These are phyloP conservation scores for Lasiodiplodia hormozganensis DNA, from an alignment of 2,329 filamentous ascomycete species.

Conservation along the genomic window DNA sequence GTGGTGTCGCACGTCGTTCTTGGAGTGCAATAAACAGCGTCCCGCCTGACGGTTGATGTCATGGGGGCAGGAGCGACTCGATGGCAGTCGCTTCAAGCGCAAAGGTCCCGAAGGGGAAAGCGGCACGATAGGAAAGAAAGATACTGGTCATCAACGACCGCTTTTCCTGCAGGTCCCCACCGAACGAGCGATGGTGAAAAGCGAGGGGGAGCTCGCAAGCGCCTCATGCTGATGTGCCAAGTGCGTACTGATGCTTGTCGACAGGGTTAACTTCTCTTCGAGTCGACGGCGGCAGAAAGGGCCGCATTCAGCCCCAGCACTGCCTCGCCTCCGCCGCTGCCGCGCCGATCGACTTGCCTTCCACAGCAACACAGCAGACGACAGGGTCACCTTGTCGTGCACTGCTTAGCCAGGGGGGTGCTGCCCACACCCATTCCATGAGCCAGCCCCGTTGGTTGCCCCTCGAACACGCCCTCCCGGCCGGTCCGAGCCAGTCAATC, in stretches of 20 bases:
- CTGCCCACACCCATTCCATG: neutral
- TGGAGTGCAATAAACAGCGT: neutral
- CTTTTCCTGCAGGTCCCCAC: neutral
- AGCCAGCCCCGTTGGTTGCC: neutral
- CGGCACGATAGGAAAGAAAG: neutral
- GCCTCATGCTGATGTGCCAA: too few species aligned
- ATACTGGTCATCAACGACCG: neutral
- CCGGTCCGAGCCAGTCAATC: neutral
- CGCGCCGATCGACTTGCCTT: neutral
- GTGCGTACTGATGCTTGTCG: neutral
- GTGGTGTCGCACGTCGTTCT: neutral
- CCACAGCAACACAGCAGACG: conserved; percentile 2
- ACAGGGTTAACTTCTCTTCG: neutral
- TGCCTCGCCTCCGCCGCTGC: neutral
- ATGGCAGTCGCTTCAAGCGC: neutral
- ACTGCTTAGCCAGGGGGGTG: neutral
- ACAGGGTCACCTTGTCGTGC: neutral
- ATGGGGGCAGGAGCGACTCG: conserved; percentile 1
- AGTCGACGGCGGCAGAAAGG: neutral
- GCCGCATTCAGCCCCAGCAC: neutral
- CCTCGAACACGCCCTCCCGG: neutral
- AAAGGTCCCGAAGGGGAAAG: neutral
- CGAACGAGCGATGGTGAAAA: neutral
- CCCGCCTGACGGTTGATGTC: conserved; percentile 6
- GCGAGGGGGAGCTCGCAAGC: too few species aligned